Base-by-base conservation (phyloP, 2,329 filamentous ascomycete genomes). In the Colletotrichum echinochloae region DNA sequence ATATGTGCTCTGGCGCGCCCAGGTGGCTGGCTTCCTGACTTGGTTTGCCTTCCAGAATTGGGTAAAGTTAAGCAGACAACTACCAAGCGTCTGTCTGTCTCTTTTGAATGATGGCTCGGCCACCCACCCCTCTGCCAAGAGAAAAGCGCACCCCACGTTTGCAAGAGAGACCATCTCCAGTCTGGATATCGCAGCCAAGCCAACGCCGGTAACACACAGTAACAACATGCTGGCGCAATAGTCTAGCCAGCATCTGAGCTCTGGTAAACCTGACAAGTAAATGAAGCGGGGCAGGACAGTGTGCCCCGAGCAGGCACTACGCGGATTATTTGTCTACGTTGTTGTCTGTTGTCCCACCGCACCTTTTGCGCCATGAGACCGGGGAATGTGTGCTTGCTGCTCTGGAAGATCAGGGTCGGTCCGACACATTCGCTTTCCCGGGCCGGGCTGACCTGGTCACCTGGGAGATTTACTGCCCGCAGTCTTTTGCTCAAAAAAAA, bases 351-450 rank as follows among this genome's bases (percentile, higher is more conserved):
- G 5, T 66, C 23, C 30, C 37, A 28, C 44, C 18, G 44, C 20
- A 48, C 48, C 55, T 65, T 65, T 65, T 39, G 4, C 20, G n/a
- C 5, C 37, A 41, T 28, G 12, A 46, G 56, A 33, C 26, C 62
- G 46, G 39, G 48, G 30, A 61, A 52, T 26, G 28, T 57, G 16
- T 46, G n/a, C n/a, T n/a, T n/a, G n/a, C n/a, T 39, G 35, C 54
- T 60, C 51, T 57, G 35, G 46, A 44, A 62, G 52, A 61, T 54
- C 57, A 41, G 64, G 67, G 67, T 62, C 63, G 67, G 67, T 62
- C 63, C 57, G 60, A 14, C 8, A 54, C 33, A 35, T 51, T 28
- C 57, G 37, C 52, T 35, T 46, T 37, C 41, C 44, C 57, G 63
- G 63, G 57, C 57, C 57, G 56, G 35, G 63, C 63, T 52, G 51